Conservation (phyloP, 2,329 filamentous ascomycete species). For the Aspergillus versicolor region DNA sequence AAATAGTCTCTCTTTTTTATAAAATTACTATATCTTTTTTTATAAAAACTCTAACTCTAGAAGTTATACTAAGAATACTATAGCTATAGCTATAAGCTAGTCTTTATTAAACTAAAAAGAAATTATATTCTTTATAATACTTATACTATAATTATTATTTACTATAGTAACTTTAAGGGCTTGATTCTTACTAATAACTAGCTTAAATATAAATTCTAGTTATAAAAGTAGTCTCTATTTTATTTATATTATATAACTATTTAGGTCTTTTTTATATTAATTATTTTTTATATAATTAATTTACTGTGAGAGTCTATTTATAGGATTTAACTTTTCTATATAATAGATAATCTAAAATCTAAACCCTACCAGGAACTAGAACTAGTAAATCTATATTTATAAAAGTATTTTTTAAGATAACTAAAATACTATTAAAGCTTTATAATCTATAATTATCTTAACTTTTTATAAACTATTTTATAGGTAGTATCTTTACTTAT, state of each 20-base stretch:
- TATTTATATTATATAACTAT: not conserved
- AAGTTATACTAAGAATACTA: too few species aligned
- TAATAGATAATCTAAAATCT: not conserved
- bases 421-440: not conserved
- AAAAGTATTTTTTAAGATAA: not conserved
- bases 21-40: not conserved
- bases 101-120: too few species aligned
- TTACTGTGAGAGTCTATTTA: not conserved
- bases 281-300: not conserved
- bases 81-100: too few species aligned
- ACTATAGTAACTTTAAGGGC: too few species aligned
- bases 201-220: not conserved
- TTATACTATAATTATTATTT: too few species aligned
- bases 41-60: not conserved
- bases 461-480: too few species aligned
- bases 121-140: too few species aligned
- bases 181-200: too few species aligned
- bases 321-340: not conserved
- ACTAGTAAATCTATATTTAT: not conserved
- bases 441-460: not conserved
- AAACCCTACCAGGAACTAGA: not conserved
- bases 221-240: not conserved
- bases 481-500: too few species aligned
- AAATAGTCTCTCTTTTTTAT: not conserved
- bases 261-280: not conserved